These are phyloP conservation scores for Saccharomycopsis malanga DNA, from an alignment of 805 yeast genomes.

Conservation along the genomic window DNA sequence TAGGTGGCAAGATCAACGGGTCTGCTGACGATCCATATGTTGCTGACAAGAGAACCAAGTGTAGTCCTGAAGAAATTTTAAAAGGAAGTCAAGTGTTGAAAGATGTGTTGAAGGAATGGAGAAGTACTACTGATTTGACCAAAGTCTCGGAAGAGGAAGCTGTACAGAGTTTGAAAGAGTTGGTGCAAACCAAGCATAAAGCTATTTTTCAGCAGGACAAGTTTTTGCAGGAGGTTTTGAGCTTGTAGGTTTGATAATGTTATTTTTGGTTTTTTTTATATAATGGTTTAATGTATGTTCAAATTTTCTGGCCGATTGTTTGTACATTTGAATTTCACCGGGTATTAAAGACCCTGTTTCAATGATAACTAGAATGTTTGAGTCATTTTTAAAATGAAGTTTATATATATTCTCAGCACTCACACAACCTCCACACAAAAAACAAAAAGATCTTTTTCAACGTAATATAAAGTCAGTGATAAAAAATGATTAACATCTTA, in stretches of 20 bases:
- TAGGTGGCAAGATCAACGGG: conserved; percentile 33
- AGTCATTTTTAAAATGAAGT: too few relatives aligned
- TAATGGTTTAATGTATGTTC: too few relatives aligned
- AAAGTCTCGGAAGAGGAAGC: conserved; percentile 33
- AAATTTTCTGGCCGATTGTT: too few relatives aligned
- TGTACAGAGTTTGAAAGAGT: conserved; percentile 31
- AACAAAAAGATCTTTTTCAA: too few relatives aligned
- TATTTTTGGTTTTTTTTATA: too few relatives aligned
- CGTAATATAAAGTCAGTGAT: too few relatives aligned
- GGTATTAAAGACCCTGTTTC: too few relatives aligned
- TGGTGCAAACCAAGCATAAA: conserved; percentile 26
- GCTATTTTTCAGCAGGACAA: conserved; percentile 30
- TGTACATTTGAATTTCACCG: too few relatives aligned
- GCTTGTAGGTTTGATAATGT: conserved; percentile 18
- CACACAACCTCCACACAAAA: too few relatives aligned
- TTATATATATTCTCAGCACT: too few relatives aligned
- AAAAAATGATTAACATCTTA: too few relatives aligned
- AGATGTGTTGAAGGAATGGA: conserved; percentile 49
- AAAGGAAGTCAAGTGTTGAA: conserved; percentile 45
- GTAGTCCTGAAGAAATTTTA: conserved; percentile 41
- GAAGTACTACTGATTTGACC: conserved; percentile 30
- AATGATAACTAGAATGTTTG: too few relatives aligned
- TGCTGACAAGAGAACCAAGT: conserved; percentile 43
- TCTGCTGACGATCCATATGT: conserved; percentile 34
- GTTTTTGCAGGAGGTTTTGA: conserved; percentile 41